Evolutionary conservation across 345 rosid species (phyloP).

Genomic region (Ceriops zippeliana): DNA sequence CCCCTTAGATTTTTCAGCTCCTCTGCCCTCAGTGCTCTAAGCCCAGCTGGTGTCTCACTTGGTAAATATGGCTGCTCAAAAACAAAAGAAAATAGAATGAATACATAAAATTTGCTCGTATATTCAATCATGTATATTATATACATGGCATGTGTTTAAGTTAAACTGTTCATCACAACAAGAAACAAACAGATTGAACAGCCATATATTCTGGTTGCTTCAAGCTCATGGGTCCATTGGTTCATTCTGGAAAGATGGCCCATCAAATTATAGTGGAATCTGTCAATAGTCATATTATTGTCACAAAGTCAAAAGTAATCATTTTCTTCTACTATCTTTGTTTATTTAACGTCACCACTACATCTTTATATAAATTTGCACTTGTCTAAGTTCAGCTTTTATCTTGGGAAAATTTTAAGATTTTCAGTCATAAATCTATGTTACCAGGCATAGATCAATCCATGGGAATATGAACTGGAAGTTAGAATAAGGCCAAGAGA

Average conservation of each 20-base stretch:
- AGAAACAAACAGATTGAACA: neutral
- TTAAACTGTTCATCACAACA: neutral
- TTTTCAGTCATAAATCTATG: neutral
- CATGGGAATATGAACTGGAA: neutral
- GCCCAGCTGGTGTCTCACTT: slow-evolving; percentile 70
- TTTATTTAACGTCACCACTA: neutral
- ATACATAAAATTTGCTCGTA: too few relatives aligned
- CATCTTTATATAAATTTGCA: neutral
- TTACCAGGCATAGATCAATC: neutral
- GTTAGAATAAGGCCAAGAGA: neutral
- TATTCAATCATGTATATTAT: too few relatives aligned
- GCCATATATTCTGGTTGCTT: slow-evolving; percentile 10
- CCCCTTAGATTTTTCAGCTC: slow-evolving; percentile 74
- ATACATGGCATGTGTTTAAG: too few relatives aligned
- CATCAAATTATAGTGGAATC: slow-evolving; percentile 14
- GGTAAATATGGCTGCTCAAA: slow-evolving; percentile 83
- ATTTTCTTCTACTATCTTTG: neutral
- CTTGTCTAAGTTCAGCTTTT: neutral
- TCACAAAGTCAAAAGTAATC: neutral
- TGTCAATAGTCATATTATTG: slow-evolving; percentile 10
- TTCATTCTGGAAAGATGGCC: slow-evolving; percentile 2
- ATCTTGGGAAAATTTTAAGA: neutral
- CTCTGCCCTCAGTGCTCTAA: slow-evolving; percentile 57
- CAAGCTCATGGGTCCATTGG: slow-evolving; percentile 12
- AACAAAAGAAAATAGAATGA: slow-evolving; percentile 4